Evolutionary conservation across 257 asterid species (phyloP).

Genomic region (Nicotiana knightiana): DNA sequence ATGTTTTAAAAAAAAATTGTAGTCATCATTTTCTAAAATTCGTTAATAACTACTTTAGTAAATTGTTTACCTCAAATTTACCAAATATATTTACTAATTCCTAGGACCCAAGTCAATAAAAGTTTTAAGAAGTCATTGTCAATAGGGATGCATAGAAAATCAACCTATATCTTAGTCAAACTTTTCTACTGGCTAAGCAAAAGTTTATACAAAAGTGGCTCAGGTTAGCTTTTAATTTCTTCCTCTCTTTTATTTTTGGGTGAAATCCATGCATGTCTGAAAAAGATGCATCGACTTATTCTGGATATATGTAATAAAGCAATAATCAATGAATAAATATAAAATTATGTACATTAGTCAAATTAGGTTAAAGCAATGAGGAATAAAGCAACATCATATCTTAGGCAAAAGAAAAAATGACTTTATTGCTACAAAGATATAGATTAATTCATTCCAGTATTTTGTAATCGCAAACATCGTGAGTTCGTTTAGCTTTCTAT

Average conservation of each 20-base stretch:
- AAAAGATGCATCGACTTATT: not conserved
- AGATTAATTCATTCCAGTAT: not conserved
- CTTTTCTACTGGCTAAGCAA: not conserved
- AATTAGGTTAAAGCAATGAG: not conserved
- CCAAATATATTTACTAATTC: not conserved
- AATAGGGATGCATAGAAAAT: not conserved
- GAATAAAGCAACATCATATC: not conserved
- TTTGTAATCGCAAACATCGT: not conserved
- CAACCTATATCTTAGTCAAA: not conserved
- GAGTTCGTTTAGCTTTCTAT: not conserved
- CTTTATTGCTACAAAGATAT: too few relatives aligned
- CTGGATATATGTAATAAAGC: not conserved
- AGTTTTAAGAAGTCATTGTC: not conserved
- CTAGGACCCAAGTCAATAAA: not conserved
- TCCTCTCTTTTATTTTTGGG: not conserved
- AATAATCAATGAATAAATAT: not conserved
- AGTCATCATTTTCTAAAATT: not conserved
- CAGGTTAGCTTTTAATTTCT: not conserved
- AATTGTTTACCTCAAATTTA: not conserved
- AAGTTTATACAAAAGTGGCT: not conserved
- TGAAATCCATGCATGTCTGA: slow-evolving; percentile 3
- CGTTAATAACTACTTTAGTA: not conserved
- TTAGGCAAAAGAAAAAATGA: not conserved
- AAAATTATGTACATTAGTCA: not conserved
- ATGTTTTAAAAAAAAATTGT: too few relatives aligned